phyloP scores from a whole-genome alignment of 148 eudicot species.

The Pharnaceum exiguum region DNA sequence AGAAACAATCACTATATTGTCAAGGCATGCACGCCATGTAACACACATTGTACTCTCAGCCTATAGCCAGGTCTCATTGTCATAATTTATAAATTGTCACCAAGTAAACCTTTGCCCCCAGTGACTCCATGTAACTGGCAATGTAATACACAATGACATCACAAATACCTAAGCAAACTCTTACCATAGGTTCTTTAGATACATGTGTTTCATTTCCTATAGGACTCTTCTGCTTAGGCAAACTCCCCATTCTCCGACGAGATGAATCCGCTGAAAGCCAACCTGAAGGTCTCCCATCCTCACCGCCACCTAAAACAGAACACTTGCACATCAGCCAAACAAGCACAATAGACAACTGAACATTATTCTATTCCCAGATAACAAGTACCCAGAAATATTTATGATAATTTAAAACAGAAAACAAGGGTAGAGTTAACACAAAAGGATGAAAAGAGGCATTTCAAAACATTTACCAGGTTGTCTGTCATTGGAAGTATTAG shows the following conservation, averaged over 20 bases:
- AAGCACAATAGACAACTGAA: not conserved
- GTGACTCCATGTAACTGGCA: not conserved
- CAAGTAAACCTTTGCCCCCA: too few species aligned
- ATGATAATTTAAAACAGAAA: not conserved
- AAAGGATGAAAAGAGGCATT: too few species aligned
- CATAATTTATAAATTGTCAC: too few species aligned
- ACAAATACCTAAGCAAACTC: not conserved
- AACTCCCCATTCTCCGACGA: constrained; percentile 50
- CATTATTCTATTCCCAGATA: not conserved
- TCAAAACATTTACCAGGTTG: constrained; percentile 47
- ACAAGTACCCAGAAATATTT: not conserved
- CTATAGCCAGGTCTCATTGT: too few species aligned
- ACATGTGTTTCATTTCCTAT: constrained; percentile 38
- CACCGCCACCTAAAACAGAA: constrained; percentile 44
- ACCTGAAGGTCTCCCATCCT: constrained; percentile 55
- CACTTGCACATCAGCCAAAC: not conserved
- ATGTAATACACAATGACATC: not conserved
- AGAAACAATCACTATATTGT: too few species aligned
- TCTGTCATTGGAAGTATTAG: constrained; percentile 48
- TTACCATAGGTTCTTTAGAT: constrained; percentile 44
- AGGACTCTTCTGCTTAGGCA: constrained; percentile 61
- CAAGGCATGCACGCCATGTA: too few species aligned
- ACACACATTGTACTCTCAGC: too few species aligned
- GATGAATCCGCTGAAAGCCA: constrained; percentile 59
- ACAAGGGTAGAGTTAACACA: too few species aligned